phyloP scores from a whole-genome alignment of 331 rosid species.

The Cucumis variabilis region DNA sequence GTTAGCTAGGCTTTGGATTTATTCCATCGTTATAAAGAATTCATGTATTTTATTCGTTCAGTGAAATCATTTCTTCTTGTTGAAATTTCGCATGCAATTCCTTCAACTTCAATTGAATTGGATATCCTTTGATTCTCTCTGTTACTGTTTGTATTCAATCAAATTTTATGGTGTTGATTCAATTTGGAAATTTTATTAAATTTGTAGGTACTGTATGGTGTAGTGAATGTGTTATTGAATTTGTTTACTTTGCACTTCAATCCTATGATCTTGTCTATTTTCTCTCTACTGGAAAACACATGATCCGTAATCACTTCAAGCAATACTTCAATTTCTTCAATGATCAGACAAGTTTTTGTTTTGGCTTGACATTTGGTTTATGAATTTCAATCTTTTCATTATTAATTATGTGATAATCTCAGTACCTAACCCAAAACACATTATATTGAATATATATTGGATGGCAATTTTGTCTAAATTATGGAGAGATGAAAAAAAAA shows the following conservation, averaged over 20 bases:
- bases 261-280: constrained; percentile 50
- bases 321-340: constrained; percentile 59
- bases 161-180: background rate
- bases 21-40: constrained; percentile 76
- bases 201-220: constrained; percentile 64
- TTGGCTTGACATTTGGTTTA: background rate
- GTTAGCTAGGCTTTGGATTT: constrained; percentile 77
- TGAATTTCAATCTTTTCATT: background rate
- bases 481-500: too few relatives aligned
- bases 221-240: constrained; percentile 71
- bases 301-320: constrained; percentile 45
- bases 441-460: constrained; percentile 21
- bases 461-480: too few relatives aligned
- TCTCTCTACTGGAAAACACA: constrained; percentile 51
- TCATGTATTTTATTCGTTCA: constrained; percentile 47
- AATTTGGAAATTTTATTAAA: constrained; percentile 27
- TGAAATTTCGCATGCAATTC: background rate
- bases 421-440: constrained; percentile 38
- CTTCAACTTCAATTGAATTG: background rate
- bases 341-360: constrained; percentile 75
- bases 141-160: background rate
- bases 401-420: background rate
- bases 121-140: background rate
- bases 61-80: background rate
- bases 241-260: constrained; percentile 71